Conservation (phyloP, 768 basidiomycete species). For the Xanthoconium stramineum region DNA sequence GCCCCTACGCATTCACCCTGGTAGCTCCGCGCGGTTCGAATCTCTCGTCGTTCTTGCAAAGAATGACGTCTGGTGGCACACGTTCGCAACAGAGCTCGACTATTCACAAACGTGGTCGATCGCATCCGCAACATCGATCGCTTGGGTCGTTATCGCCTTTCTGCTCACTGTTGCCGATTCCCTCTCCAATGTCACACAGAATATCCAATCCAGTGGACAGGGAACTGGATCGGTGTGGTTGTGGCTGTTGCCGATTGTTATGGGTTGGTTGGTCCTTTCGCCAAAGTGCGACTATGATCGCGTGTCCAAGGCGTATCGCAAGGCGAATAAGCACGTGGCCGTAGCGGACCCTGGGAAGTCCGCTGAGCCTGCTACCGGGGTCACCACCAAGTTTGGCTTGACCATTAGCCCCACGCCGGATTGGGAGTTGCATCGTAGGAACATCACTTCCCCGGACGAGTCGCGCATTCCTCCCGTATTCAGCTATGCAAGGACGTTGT, state of each 20-base stretch:
- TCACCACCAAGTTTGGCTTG: constrained; percentile 8
- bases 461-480: too few species aligned
- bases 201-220: constrained; percentile 34
- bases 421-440: background rate
- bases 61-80: constrained; percentile 44
- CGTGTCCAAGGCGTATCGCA: constrained; percentile 19
- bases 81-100: constrained; percentile 32
- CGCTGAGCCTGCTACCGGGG: background rate
- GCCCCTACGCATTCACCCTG: constrained; percentile 29
- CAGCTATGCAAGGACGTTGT: constrained; percentile 10
- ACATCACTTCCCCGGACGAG: constrained; percentile 21
- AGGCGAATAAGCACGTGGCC: constrained; percentile 8
- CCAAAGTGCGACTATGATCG: constrained; percentile 37
- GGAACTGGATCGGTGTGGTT: constrained; percentile 41
- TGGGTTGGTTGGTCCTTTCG: constrained; percentile 38
- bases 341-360: background rate
- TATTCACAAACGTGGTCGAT: constrained; percentile 41
- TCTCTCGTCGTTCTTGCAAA: constrained; percentile 41
- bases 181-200: constrained; percentile 9
- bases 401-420: constrained; percentile 12
- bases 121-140: constrained; percentile 37
- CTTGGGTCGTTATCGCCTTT: constrained; percentile 45
- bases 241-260: constrained; percentile 44
- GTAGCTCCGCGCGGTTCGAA: constrained; percentile 29
- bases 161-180: constrained; percentile 17